These are phyloP conservation scores for Paracoccidioides lutzii DNA, from an alignment of 2,329 filamentous ascomycete species.

Conservation along the genomic window DNA sequence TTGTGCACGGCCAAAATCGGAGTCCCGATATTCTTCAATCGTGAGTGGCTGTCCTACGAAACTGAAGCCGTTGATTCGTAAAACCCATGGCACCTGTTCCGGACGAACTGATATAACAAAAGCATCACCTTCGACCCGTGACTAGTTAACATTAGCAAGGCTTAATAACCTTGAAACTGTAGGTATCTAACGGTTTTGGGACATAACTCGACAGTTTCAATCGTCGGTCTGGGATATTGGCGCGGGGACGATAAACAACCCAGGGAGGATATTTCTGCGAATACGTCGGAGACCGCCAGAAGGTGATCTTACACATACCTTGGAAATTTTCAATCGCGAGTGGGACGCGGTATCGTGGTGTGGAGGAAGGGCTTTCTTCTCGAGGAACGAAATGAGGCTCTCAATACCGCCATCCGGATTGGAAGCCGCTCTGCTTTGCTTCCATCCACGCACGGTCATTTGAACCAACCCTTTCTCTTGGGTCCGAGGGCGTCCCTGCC, in stretches of 20 bases:
- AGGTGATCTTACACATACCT: conserved; percentile 53
- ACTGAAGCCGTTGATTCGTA: conserved; percentile 54
- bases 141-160: conserved; percentile 60
- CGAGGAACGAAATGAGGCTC: conserved; percentile 54
- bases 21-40: conserved; percentile 27
- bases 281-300: conserved; percentile 29
- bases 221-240: conserved; percentile 33
- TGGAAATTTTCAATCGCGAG: conserved; percentile 53
- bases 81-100: conserved; percentile 50
- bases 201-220: conserved; percentile 21
- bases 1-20: conserved; percentile 10
- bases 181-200: conserved; percentile 27
- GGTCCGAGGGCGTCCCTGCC: conserved; percentile 19
- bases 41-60: conserved; percentile 54
- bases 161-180: conserved; percentile 34
- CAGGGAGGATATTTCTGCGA: conserved; percentile 24
- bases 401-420: conserved; percentile 56
- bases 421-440: conserved; percentile 52
- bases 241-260: conserved; percentile 30
- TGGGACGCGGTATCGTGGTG: conserved; percentile 35
- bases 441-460: conserved; percentile 47
- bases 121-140: conserved; percentile 54
- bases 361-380: conserved; percentile 51
- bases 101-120: conserved; percentile 55
- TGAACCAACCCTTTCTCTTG: conserved; percentile 18